phyloP scores from a whole-genome alignment of 75 land plant genomes.

The Sequoia sempervirens region DNA sequence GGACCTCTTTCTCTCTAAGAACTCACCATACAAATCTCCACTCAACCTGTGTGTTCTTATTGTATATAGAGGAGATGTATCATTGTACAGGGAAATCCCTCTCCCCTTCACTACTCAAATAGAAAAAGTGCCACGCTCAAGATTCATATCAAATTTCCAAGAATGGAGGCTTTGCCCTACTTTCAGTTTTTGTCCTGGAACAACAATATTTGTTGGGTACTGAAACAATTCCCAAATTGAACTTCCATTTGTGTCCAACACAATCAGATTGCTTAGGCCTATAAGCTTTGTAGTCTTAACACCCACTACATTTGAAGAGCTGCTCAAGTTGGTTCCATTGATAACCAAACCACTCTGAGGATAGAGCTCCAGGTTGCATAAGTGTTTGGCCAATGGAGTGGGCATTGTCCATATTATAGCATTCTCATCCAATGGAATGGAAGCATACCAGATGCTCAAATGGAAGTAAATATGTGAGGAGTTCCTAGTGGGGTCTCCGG shows the following conservation, averaged over 20 bases:
- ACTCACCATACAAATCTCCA: not conserved
- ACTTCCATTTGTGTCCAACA: not conserved
- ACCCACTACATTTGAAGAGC: not conserved
- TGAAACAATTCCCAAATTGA: not conserved
- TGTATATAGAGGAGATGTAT: not conserved
- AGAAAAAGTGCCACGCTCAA: not conserved
- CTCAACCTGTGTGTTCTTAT: not conserved
- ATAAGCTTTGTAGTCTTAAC: not conserved
- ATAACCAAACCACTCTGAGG: not conserved
- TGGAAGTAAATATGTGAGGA: too few relatives aligned
- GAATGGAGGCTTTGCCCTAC: not conserved
- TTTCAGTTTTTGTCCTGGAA: not conserved
- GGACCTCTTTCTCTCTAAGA: not conserved
- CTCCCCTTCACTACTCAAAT: not conserved
- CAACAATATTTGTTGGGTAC: not conserved
- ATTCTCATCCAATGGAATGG: not conserved
- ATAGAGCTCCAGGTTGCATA: not conserved
- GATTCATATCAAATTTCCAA: not conserved
- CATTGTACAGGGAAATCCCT: not conserved
- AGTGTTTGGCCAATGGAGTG: not conserved
- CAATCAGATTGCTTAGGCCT: not conserved
- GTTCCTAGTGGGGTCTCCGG: too few relatives aligned
- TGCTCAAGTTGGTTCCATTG: not conserved
- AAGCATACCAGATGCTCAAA: not conserved
- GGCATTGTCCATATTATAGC: not conserved